Evolutionary conservation across 202 grass and related monocot species (phyloP).

Genomic region (Zizania palustris): DNA sequence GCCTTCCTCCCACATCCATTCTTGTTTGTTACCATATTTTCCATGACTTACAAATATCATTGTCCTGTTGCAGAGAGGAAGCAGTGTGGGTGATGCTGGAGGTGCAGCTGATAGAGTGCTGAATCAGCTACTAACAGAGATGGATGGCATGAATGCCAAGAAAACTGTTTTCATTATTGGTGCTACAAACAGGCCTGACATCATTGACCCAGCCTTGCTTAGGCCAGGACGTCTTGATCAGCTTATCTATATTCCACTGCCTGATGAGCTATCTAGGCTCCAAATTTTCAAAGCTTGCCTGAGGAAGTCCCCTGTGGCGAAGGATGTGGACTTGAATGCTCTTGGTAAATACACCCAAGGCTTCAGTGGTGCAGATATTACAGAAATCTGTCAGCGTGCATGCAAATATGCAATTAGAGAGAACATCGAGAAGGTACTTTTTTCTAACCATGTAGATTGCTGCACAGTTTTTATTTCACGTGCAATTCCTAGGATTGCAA

Average conservation of each 20-base stretch:
- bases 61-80: constrained; percentile 63
- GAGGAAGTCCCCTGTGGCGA: constrained; percentile 83
- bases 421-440: constrained; percentile 89
- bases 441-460: not conserved
- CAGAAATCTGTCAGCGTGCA: constrained; percentile 92
- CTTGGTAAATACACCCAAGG: constrained; percentile 95
- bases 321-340: constrained; percentile 79
- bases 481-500: not conserved
- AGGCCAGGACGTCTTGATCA: constrained; percentile 91
- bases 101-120: constrained; percentile 88
- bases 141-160: constrained; percentile 92
- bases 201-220: constrained; percentile 87
- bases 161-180: constrained; percentile 96
- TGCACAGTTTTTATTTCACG: not conserved
- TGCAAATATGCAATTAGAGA: constrained; percentile 96
- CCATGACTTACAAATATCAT: constrained; percentile 14
- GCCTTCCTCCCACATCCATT: not conserved
- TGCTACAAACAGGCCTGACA: constrained; percentile 85
- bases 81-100: constrained; percentile 85
- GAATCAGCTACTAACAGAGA: constrained; percentile 88
- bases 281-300: constrained; percentile 95
- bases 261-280: constrained; percentile 73
- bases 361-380: constrained; percentile 93
- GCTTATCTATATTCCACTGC: constrained; percentile 91
- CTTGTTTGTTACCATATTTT: constrained; percentile 13